These are phyloP conservation scores for Hansenula lynferdii DNA, from an alignment of 1,139 yeast genomes.

Conservation along the genomic window DNA sequence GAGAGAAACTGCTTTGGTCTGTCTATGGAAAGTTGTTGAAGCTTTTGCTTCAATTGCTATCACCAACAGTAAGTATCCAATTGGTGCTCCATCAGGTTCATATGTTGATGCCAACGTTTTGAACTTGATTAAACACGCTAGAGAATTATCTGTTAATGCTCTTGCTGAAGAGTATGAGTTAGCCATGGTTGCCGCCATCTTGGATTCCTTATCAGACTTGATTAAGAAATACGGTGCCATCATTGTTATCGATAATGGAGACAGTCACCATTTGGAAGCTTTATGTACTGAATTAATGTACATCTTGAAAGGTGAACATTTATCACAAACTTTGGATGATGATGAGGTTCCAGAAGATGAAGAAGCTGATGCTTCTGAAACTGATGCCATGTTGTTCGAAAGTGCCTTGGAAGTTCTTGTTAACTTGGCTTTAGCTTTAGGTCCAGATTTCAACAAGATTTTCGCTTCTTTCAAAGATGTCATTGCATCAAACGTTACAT, in stretches of 20 bases:
- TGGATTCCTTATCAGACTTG: constrained; percentile 72
- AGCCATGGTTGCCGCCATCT: constrained; percentile 72
- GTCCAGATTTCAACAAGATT: constrained; percentile 67
- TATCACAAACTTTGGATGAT: constrained; percentile 69
- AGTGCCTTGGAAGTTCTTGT: constrained; percentile 83
- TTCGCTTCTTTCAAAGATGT: constrained; percentile 71
- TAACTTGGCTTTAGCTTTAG: constrained; percentile 68
- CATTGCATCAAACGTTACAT: constrained; percentile 53
- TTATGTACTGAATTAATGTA: constrained; percentile 68
- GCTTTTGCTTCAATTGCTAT: constrained; percentile 62
- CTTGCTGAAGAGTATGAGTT: constrained; percentile 79
- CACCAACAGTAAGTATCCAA: constrained; percentile 53
- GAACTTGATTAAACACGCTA: constrained; percentile 58
- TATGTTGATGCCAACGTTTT: constrained; percentile 56
- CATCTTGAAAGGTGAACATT: constrained; percentile 74
- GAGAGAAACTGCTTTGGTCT: constrained; percentile 79
- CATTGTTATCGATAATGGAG: constrained; percentile 56
- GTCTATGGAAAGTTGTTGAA: constrained; percentile 78
- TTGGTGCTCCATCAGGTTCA: constrained; percentile 65
- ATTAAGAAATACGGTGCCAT: constrained; percentile 69
- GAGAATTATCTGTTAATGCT: constrained; percentile 58
- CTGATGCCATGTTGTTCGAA: constrained; percentile 82
- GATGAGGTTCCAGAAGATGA: constrained; percentile 44
- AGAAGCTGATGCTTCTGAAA: constrained; percentile 73
- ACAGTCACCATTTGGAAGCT: constrained; percentile 56